Evolutionary conservation across 2,329 filamentous ascomycete genomes (phyloP).

Genomic region (Ophiobolus disseminans): DNA sequence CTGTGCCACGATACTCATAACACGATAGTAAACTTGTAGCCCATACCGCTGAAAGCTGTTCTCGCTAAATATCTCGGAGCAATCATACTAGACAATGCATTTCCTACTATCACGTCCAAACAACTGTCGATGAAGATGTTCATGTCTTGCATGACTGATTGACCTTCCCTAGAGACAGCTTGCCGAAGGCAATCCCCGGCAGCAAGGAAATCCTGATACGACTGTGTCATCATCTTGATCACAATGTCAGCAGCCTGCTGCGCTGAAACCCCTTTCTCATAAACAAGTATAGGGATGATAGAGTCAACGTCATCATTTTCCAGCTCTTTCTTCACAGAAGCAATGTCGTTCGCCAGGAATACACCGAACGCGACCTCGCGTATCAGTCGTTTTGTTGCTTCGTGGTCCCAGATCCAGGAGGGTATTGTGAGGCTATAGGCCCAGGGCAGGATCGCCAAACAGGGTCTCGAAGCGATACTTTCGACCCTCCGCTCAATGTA

Average conservation of each 20-base stretch:
- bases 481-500: not conserved
- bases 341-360: conserved; percentile 19
- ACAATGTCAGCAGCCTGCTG: not conserved
- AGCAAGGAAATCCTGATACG: not conserved
- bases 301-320: conserved; percentile 15
- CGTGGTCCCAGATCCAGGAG: not conserved
- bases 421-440: not conserved
- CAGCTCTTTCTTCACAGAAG: conserved; percentile 17
- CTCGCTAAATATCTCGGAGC: no score
- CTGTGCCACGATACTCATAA: no score
- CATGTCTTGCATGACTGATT: no score
- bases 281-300: conserved; percentile 1
- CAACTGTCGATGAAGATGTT: no score
- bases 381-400: not conserved
- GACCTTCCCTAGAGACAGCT: no score
- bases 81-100: no score
- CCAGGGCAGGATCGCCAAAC: not conserved
- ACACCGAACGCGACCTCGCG: conserved; percentile 12
- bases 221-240: not conserved
- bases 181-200: no score
- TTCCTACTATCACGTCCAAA: no score
- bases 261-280: not conserved
- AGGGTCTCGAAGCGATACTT: not conserved
- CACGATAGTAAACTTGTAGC: no score
- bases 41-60: no score